A percentile compares a stretch with the other conserved stretches of the same genome.
phyloP scores from a whole-genome alignment of 1,284 basidiomycete species.

The Trichosporon sp. region DNA sequence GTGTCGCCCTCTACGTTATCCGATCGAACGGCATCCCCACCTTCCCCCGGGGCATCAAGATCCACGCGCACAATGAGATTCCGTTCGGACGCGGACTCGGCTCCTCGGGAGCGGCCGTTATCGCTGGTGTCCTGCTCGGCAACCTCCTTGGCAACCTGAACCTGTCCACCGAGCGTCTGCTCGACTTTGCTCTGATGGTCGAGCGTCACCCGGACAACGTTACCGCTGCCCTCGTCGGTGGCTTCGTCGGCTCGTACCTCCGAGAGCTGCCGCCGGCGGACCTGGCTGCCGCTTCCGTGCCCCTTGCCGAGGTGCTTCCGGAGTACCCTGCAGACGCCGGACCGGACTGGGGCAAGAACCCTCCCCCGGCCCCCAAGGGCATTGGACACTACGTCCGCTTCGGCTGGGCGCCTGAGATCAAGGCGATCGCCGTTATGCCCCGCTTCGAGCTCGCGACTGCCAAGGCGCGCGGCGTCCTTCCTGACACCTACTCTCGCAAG shows the following conservation, averaged over 20 bases:
- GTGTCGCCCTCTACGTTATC: conserved; percentile 93
- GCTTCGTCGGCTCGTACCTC: conserved; percentile 97
- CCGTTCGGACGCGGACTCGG: conserved; percentile 97
- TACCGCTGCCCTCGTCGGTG: conserved; percentile 91
- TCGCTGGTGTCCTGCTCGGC: conserved; percentile 89
- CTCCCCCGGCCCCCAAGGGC: conserved; percentile 77
- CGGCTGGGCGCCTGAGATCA: conserved; percentile 78
- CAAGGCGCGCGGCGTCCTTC: conserved; percentile 83
- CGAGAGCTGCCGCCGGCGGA: conserved; percentile 70
- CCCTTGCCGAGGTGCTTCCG: conserved; percentile 91
- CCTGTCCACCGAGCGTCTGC: conserved; percentile 65
- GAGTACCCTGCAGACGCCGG: conserved; percentile 93
- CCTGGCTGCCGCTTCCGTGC: conserved; percentile 75
- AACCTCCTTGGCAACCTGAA: conserved; percentile 71
- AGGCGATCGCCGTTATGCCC: conserved; percentile 91
- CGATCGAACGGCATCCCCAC: conserved; percentile 69
- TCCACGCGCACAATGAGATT: conserved; percentile 86
- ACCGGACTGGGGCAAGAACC: conserved; percentile 80
- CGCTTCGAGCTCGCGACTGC: conserved; percentile 95
- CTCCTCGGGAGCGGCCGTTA: conserved; percentile 94
- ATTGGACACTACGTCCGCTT: conserved; percentile 96
- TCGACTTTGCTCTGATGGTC: conserved; percentile 98
- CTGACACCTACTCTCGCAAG: conserved; percentile 73
- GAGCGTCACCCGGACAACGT: conserved; percentile 99
- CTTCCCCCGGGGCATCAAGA: conserved; percentile 67